These are phyloP conservation scores for Ilyonectria mors-panacis DNA, from an alignment of 2,329 filamentous ascomycete genomes.

Conservation along the genomic window DNA sequence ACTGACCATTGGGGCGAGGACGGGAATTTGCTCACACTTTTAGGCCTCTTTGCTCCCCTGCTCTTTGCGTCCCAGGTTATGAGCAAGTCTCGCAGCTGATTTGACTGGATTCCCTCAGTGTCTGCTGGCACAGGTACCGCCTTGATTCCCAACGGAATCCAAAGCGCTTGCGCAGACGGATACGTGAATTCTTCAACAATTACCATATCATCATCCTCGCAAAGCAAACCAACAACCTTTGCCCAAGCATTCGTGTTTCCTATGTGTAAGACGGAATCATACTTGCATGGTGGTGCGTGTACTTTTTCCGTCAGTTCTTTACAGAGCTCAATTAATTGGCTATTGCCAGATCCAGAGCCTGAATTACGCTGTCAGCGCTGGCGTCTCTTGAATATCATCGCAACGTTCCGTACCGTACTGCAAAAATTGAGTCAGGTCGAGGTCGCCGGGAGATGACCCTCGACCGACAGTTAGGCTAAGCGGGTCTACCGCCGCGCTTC, in stretches of 20 bases:
- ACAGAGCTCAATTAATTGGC: slow-evolving; percentile 29
- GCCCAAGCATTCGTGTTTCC: slow-evolving; percentile 53
- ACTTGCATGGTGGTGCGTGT: slow-evolving; percentile 40
- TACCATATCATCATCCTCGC: slow-evolving; percentile 49
- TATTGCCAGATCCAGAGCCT: slow-evolving; percentile 41
- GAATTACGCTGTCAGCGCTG: background rate
- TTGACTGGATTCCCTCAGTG: slow-evolving; percentile 45
- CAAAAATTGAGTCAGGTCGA: slow-evolving; percentile 38
- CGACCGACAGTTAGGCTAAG: slow-evolving; percentile 22
- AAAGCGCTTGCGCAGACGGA: slow-evolving; percentile 50
- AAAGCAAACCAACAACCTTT: slow-evolving; percentile 50
- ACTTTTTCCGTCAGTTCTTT: slow-evolving; percentile 41
- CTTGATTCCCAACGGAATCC: slow-evolving; percentile 48
- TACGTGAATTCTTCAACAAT: slow-evolving; percentile 51
- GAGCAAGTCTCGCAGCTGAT: slow-evolving; percentile 38
- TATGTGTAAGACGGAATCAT: slow-evolving; percentile 46
- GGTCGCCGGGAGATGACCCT: slow-evolving; percentile 16
- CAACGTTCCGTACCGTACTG: slow-evolving; percentile 32
- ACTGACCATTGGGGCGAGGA: background rate
- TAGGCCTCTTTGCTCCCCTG: slow-evolving; percentile 31
- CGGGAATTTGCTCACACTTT: slow-evolving; percentile 25
- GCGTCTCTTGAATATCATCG: no score
- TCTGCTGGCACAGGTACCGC: slow-evolving; percentile 47
- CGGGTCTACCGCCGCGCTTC: background rate
- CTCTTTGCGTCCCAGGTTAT: slow-evolving; percentile 41